Conservation (phyloP, 306 rosid species). For the Cucurbita moschata region DNA sequence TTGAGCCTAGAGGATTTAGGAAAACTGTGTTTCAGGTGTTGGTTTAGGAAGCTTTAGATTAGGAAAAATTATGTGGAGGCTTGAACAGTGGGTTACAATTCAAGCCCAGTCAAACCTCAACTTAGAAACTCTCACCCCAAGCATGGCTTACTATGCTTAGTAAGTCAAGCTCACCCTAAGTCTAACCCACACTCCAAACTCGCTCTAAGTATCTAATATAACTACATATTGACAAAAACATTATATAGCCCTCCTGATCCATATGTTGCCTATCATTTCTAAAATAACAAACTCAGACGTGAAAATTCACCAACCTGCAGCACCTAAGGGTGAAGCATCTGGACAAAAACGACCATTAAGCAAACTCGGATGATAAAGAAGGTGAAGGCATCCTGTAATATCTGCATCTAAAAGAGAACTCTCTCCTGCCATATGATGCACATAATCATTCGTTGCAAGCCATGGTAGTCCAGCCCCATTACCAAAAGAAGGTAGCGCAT, state of each 20-base stretch:
- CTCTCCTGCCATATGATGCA: constrained; percentile 60
- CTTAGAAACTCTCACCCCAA: background rate
- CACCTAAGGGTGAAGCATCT: constrained; percentile 93
- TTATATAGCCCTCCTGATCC: background rate
- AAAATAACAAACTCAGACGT: background rate
- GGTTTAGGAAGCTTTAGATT: background rate
- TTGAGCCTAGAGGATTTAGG: background rate
- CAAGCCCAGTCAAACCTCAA: background rate
- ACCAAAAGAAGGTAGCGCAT: constrained; percentile 80
- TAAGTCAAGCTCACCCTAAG: background rate
- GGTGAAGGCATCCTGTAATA: constrained; percentile 76
- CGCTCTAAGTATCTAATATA: background rate
- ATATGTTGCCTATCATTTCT: background rate
- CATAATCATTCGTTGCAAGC: constrained; percentile 59
- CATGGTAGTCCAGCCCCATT: constrained; percentile 86
- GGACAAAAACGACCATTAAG: constrained; percentile 93
- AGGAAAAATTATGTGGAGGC: background rate
- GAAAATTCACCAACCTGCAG: constrained; percentile 57
- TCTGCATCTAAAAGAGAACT: constrained; percentile 85
- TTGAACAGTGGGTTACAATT: background rate
- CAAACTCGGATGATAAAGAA: constrained; percentile 88
- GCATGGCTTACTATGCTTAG: background rate
- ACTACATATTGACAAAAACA: background rate
- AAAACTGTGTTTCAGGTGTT: background rate
- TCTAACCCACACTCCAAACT: background rate